A percentile compares a stretch with the other conserved stretches of the same genome.
Conservation (phyloP, 1,284 basidiomycete species). For the Tylopilus orsonianus region DNA sequence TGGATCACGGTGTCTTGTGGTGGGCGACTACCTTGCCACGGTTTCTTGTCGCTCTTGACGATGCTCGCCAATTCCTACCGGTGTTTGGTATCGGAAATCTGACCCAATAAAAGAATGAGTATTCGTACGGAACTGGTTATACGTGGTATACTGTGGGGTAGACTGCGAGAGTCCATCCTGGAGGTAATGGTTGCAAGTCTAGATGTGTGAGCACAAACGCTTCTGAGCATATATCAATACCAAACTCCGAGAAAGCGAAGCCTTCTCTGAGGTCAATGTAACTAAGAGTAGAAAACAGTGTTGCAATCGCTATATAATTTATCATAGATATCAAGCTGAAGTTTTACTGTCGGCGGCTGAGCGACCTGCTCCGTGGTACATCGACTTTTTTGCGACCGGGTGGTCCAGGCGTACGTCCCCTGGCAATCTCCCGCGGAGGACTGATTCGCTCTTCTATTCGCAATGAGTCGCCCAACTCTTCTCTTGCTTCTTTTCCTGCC, state of each 20-base stretch:
- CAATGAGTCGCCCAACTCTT: constrained; percentile 1
- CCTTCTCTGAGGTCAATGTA: neutral
- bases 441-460: constrained; percentile 17
- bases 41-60: constrained; percentile 61
- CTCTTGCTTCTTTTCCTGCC: constrained; percentile 16
- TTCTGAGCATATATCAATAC: constrained; percentile 11
- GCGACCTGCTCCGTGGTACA: constrained; percentile 23
- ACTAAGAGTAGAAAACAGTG: constrained; percentile 6
- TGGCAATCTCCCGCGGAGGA: constrained; percentile 13
- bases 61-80: constrained; percentile 63
- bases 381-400: constrained; percentile 20
- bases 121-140: constrained; percentile 28
- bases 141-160: constrained; percentile 24
- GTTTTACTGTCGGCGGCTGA: constrained; percentile 24
- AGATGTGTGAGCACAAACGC: constrained; percentile 2
- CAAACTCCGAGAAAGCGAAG: neutral
- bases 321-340: constrained; percentile 8
- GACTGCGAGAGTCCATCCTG: constrained; percentile 18
- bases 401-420: constrained; percentile 32
- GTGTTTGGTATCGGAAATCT: constrained; percentile 13
- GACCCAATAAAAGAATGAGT: neutral
- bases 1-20: neutral
- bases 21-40: constrained; percentile 39
- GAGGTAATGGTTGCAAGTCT: constrained; percentile 2
- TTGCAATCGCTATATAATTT: constrained; percentile 10